Percentiles rank a stretch among this genome's conserved stretches.
phyloP scores from a whole-genome alignment of 164 flowering plant species.

The Umbellularia californica region DNA sequence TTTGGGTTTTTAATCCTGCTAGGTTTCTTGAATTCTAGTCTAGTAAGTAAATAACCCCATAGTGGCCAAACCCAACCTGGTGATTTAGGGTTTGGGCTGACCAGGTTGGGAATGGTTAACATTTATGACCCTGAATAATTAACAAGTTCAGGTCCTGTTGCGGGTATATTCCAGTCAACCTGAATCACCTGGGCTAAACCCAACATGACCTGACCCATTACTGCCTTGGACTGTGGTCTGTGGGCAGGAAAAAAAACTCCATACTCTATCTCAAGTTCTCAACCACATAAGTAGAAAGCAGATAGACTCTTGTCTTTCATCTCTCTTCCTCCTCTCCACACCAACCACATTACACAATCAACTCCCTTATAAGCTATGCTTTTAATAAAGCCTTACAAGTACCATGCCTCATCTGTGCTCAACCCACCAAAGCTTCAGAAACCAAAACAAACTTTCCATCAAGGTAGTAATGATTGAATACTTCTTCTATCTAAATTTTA shows the following conservation, averaged over 20 bases:
- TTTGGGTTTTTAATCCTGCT: too few relatives aligned
- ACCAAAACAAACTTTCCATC: conserved; percentile 4
- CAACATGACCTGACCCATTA: too few relatives aligned
- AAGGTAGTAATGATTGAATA: neutral
- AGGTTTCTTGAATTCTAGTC: too few relatives aligned
- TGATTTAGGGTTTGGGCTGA: too few relatives aligned
- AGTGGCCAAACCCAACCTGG: too few relatives aligned
- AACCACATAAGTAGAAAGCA: neutral
- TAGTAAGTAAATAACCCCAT: too few relatives aligned
- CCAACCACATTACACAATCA: neutral
- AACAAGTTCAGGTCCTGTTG: too few relatives aligned
- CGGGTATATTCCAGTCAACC: too few relatives aligned
- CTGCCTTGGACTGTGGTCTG: too few relatives aligned
- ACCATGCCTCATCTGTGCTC: conserved; percentile 11
- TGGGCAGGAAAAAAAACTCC: neutral
- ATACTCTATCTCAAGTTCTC: neutral
- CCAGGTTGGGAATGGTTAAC: too few relatives aligned
- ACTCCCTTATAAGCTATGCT: conserved; percentile 10
- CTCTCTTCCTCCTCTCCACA: neutral
- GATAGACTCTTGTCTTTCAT: neutral
- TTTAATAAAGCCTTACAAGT: conserved; percentile 10
- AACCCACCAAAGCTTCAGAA: conserved; percentile 11
- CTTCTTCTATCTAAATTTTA: neutral
- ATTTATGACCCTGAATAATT: too few relatives aligned
- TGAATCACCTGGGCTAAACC: too few relatives aligned